These are phyloP conservation scores for Aspergillus bridgeri DNA, from an alignment of 495 filamentous ascomycete species.

Conservation along the genomic window DNA sequence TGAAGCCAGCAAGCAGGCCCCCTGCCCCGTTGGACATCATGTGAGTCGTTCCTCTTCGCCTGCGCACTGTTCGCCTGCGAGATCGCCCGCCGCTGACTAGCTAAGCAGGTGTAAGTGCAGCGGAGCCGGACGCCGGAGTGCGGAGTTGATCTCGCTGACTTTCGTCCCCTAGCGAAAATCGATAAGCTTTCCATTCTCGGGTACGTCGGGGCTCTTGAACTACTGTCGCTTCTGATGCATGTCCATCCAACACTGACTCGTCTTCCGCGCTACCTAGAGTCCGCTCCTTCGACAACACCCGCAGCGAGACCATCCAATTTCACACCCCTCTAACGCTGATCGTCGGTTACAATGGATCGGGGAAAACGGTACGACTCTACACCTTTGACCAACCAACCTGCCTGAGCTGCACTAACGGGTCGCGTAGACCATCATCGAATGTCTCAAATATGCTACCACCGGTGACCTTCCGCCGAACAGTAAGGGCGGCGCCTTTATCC, in stretches of 20 bases:
- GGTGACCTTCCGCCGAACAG: conserved; percentile 92
- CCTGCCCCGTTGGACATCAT: conserved; percentile 6
- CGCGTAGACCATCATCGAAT: conserved; percentile 87
- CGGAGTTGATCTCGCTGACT: conserved; percentile 1
- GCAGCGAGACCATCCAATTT: conserved; percentile 81
- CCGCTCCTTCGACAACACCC: conserved; percentile 82
- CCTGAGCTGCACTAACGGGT: neutral
- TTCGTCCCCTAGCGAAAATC: conserved; percentile 57
- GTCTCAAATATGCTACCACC: conserved; percentile 96
- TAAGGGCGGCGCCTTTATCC: conserved; percentile 91
- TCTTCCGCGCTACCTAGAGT: conserved; percentile 49
- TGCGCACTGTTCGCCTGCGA: neutral
- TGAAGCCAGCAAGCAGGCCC: too few species aligned
- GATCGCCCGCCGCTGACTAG: neutral
- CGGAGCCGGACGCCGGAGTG: neutral
- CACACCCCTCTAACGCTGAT: conserved; percentile 89
- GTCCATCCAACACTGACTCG: conserved; percentile 3
- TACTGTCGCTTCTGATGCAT: neutral
- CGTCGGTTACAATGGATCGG: conserved; percentile 94
- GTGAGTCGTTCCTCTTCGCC: neutral
- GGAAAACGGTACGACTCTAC: conserved; percentile 65
- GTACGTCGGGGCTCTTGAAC: conserved; percentile 36
- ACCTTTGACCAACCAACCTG: neutral
- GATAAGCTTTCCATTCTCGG: conserved; percentile 84
- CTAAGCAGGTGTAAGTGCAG: conserved; percentile 19